A percentile compares a stretch with the other conserved stretches of the same genome.
These are phyloP conservation scores for Amanita fuliginea DNA, from an alignment of 768 basidiomycete genomes.

Conservation along the genomic window DNA sequence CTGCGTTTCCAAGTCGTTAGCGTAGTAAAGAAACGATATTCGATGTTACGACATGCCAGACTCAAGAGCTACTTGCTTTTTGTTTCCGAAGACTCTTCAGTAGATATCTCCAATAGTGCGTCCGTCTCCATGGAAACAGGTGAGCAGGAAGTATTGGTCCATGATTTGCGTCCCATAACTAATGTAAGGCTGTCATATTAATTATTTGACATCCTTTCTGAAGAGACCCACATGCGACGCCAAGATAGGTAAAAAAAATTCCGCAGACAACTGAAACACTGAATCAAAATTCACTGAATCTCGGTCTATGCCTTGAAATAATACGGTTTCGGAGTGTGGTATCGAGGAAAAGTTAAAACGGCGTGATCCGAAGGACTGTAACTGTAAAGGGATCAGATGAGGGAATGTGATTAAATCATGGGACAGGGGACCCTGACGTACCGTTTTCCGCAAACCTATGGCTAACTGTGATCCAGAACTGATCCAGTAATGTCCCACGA, in stretches of 20 bases:
- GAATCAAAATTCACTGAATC: constrained; percentile 6
- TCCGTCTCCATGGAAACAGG: background rate
- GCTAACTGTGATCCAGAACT: constrained; percentile 11
- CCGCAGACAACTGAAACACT: constrained; percentile 5
- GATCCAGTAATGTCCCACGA: constrained; percentile 11
- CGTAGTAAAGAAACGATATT: background rate
- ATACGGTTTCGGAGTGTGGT: constrained; percentile 7
- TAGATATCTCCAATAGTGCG: background rate
- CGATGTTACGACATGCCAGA: background rate
- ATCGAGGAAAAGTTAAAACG: constrained; percentile 9
- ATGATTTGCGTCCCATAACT: background rate
- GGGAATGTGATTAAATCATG: background rate
- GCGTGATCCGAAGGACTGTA: constrained; percentile 9
- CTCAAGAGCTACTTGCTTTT: background rate
- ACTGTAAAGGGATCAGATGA: constrained; percentile 4
- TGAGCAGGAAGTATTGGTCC: background rate
- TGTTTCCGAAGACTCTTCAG: background rate
- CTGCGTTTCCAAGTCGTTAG: background rate
- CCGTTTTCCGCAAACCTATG: constrained; percentile 13
- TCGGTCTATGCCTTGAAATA: constrained; percentile 10
- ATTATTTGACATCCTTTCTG: background rate
- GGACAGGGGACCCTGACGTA: constrained; percentile 3
- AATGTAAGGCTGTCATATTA: background rate
- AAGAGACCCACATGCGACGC: constrained; percentile 1
- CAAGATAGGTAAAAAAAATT: constrained; percentile 9